Conservation (phyloP, 2,329 filamentous ascomycete genomes). For the Gremmenia infestans region DNA sequence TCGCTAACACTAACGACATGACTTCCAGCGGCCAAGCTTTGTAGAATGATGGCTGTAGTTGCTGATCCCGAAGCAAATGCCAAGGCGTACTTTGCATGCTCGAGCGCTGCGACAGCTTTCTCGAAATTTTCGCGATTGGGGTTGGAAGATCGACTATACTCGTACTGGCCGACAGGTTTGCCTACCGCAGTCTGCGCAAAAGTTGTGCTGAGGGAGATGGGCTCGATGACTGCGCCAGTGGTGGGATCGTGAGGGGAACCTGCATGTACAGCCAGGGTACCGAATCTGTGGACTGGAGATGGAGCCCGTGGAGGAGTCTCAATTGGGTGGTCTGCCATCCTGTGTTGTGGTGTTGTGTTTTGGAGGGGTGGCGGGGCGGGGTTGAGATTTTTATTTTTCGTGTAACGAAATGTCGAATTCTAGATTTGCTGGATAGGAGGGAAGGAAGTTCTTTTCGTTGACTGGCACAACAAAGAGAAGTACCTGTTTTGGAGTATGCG, state of each 20-base stretch:
- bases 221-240: conserved; percentile 92
- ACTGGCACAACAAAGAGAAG: background rate
- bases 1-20: conserved; percentile 97
- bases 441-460: background rate
- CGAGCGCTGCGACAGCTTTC: conserved; percentile 81
- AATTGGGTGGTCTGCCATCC: conserved; percentile 48
- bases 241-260: conserved; percentile 84
- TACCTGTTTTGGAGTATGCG: background rate
- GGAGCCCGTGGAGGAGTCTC: conserved; percentile 69
- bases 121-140: conserved; percentile 96
- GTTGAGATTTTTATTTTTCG: background rate
- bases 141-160: conserved; percentile 91
- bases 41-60: conserved; percentile 87
- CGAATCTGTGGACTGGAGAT: conserved; percentile 75
- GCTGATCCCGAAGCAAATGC: conserved; percentile 94
- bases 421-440: too few relatives aligned
- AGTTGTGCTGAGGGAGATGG: conserved; percentile 94
- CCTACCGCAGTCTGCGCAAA: conserved; percentile 90
- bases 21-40: conserved; percentile 83
- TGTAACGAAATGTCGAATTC: too few relatives aligned
- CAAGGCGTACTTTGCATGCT: conserved; percentile 87
- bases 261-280: conserved; percentile 90
- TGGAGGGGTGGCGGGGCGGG: conserved; percentile 1
- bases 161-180: conserved; percentile 79
- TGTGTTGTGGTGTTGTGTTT: conserved; percentile 12